A percentile compares a stretch with the other conserved stretches of the same genome.
phyloP scores from a whole-genome alignment of 2,329 filamentous ascomycete genomes.

The Talaromyces islandicus region DNA sequence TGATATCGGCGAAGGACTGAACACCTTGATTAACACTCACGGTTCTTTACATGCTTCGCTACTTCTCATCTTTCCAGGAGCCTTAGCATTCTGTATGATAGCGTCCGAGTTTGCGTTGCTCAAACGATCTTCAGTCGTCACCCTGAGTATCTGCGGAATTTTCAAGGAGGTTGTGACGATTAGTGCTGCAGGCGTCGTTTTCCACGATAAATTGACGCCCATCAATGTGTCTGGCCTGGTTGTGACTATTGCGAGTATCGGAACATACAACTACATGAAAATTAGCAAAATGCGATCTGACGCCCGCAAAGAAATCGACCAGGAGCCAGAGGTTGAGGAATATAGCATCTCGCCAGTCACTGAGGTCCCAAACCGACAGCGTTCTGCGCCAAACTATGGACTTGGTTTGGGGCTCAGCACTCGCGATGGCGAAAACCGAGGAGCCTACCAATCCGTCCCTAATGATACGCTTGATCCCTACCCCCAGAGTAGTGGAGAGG shows the following conservation, averaged over 20 bases:
- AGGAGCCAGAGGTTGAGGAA: constrained; percentile 6
- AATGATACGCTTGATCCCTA: constrained; percentile 19
- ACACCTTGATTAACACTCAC: constrained; percentile 58
- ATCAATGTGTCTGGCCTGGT: constrained; percentile 83
- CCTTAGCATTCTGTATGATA: constrained; percentile 94
- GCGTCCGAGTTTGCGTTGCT: constrained; percentile 91
- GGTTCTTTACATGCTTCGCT: constrained; percentile 61
- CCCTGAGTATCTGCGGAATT: constrained; percentile 91
- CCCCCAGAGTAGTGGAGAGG: constrained; percentile 10
- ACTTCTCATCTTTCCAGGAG: constrained; percentile 82
- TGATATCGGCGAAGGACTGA: constrained; percentile 61
- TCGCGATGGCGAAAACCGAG: constrained; percentile 16
- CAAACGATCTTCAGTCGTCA: constrained; percentile 92
- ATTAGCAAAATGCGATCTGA: constrained; percentile 81
- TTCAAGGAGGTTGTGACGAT: constrained; percentile 99
- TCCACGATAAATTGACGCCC: constrained; percentile 78
- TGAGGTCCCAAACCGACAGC: constrained; percentile 1
- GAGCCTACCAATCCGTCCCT: constrained; percentile 21
- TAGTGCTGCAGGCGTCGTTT: constrained; percentile 76
- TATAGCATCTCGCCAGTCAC: constrained; percentile 4
- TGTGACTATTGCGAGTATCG: constrained; percentile 84
- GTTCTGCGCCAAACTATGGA: constrained; percentile 2
- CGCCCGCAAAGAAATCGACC: constrained; percentile 41
- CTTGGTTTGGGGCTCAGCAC: constrained; percentile 6
- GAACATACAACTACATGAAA: constrained; percentile 90